A percentile compares a stretch with the other conserved stretches of the same genome.
Evolutionary conservation across 2,329 filamentous ascomycete genomes (phyloP).

Genomic region (Fusarium equiseti): DNA sequence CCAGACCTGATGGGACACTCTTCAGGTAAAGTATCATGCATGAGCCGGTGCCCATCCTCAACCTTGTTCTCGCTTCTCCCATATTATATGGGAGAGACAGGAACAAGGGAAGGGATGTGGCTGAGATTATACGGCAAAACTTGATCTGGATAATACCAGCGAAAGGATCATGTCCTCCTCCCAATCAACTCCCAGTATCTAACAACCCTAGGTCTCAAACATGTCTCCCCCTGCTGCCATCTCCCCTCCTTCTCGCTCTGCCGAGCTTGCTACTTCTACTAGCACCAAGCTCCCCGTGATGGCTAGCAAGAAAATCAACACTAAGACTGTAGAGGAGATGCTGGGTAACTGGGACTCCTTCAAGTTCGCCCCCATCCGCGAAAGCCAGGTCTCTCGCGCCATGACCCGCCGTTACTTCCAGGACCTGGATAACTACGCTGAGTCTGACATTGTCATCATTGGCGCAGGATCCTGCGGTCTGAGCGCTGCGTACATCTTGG

Average conservation of each 20-base stretch:
- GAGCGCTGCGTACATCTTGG: constrained; percentile 85
- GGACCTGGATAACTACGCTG: constrained; percentile 89
- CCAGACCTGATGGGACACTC: constrained; percentile 52
- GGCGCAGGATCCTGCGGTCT: constrained; percentile 91
- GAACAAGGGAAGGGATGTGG: constrained; percentile 47
- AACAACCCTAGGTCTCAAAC: constrained; percentile 46
- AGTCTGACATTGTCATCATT: constrained; percentile 93
- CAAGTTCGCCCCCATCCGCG: constrained; percentile 86
- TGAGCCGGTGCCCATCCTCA: constrained; percentile 70
- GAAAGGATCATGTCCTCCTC: constrained; percentile 96
- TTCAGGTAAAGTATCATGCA: constrained; percentile 64
- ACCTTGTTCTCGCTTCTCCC: background rate
- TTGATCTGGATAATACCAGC: constrained; percentile 99
- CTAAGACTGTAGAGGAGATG: constrained; percentile 59
- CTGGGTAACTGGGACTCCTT: constrained; percentile 85
- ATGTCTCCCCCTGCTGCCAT: constrained; percentile 80
- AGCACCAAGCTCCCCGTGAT: constrained; percentile 39
- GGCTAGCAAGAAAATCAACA: constrained; percentile 44
- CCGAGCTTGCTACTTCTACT: constrained; percentile 54
- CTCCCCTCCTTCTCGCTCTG: constrained; percentile 66
- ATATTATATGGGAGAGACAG: background rate
- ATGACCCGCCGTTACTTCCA: constrained; percentile 95
- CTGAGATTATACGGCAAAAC: constrained; percentile 95
- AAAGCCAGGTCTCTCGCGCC: constrained; percentile 90
- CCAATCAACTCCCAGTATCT: constrained; percentile 50